Base-by-base conservation (phyloP, 371 early-diverging fungal genomes). In the Blastocladiella emersonii region DNA sequence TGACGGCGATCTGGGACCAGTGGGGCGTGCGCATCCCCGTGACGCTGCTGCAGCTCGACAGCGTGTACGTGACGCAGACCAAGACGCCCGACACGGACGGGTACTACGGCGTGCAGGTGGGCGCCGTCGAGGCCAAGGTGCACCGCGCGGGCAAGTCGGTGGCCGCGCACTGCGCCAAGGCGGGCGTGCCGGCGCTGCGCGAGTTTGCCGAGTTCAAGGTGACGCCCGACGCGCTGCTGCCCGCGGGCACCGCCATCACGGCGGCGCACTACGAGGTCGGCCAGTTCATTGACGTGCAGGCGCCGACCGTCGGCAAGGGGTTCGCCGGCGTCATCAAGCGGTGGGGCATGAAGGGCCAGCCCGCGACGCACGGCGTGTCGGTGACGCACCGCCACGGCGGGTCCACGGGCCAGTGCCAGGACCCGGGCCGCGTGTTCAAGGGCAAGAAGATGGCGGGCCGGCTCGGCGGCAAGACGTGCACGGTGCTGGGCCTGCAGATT, bases 371-470 rank as follows among this genome's bases (percentile, higher is more conserved):
- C 75, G 98, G 98, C 81, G 85, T 82, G 32, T 94, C 97, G 19
- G 73, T 92, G 32, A 77, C 91, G 25, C 98, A 97, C 76, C 81
- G 98, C 68, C 86, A 88, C 2, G 79, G 77, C 49, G 98, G 98
- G 73, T 91, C 95, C n/a, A 93, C 90, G n/a, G 98, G 98, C 74
- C 85, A 85, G 66, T 84, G 91, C 68, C 65, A 85, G 76, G 79
- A 82, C 64, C 97, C 96, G 57, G 93, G 93, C 41, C 86, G 82
- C 59, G 95, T 95, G 57, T 94, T 87, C 71, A 90, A 89, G 70
- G 97, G 97, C 32, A 97, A 94, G 77, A 97, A 97, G 74, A 96
- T 97, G 97, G 86, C 96, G 27, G 98, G 98, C 59, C 84, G 91
- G 34, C 88, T 96, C 87, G 98, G 98, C 64, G 89, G 89, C 63